Evolutionary conservation across 257 asterid genomes (phyloP).

Genomic region (Ligustrum vulgare): DNA sequence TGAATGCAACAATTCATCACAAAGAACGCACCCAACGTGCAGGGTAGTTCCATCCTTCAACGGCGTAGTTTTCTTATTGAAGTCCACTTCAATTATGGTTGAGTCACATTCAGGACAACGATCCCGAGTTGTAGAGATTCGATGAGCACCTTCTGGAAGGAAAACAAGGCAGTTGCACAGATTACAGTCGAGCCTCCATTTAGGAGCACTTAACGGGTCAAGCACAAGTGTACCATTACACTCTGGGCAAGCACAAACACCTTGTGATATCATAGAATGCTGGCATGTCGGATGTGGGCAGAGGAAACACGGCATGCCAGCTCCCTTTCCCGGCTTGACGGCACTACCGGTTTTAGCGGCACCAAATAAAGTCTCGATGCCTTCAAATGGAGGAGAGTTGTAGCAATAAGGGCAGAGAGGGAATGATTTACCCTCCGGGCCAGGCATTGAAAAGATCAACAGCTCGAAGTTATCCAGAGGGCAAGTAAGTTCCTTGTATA

Average conservation of each 20-base stretch:
- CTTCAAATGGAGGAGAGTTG: constrained; percentile 89
- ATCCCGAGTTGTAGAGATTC: constrained; percentile 67
- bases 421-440: constrained; percentile 87
- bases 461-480: constrained; percentile 95
- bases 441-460: constrained; percentile 65
- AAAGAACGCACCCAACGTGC: constrained; percentile 77
- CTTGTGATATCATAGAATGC: constrained; percentile 82
- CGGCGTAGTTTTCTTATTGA: constrained; percentile 87
- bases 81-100: constrained; percentile 80
- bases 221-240: constrained; percentile 87
- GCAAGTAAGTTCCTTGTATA: constrained; percentile 89
- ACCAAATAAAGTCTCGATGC: constrained; percentile 60
- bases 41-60: constrained; percentile 72
- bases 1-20: constrained; percentile 82
- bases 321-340: constrained; percentile 67
- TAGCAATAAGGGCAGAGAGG: constrained; percentile 87
- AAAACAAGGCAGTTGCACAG: constrained; percentile 84
- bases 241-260: constrained; percentile 94
- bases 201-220: constrained; percentile 85
- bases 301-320: constrained; percentile 92
- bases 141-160: constrained; percentile 89
- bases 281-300: constrained; percentile 91
- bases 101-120: constrained; percentile 83
- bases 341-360: constrained; percentile 51
- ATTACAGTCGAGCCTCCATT: constrained; percentile 85